These are phyloP conservation scores for Sarocladiaceae sp. DNA, from an alignment of 2,329 filamentous ascomycete species.

Conservation along the genomic window DNA sequence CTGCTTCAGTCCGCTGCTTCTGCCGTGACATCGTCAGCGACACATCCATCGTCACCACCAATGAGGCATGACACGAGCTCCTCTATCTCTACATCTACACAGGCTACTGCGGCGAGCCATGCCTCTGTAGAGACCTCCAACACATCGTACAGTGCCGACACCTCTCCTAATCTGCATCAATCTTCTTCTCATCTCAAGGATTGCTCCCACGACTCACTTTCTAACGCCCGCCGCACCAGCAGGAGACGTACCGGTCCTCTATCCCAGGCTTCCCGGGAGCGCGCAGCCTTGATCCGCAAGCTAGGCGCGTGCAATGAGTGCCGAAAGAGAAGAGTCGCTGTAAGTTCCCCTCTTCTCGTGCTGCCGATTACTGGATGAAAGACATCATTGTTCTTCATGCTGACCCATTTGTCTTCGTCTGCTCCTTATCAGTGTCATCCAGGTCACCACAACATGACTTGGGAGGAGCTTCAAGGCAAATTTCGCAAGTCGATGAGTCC, in stretches of 20 bases:
- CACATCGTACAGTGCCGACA: conserved; percentile 46
- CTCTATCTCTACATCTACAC: conserved; percentile 48
- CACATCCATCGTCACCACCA: conserved; percentile 24
- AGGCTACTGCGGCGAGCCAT: conserved; percentile 37
- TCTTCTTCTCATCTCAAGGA: conserved; percentile 51
- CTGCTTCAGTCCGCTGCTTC: conserved; percentile 13
- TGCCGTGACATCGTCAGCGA: conserved; percentile 10
- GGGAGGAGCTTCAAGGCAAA: conserved; percentile 51
- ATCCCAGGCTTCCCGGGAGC: conserved; percentile 51
- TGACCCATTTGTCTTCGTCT: neutral
- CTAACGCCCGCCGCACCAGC: conserved; percentile 47
- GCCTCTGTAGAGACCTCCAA: conserved; percentile 41
- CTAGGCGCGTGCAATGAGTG: conserved; percentile 52
- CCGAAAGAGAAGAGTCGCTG: conserved; percentile 49
- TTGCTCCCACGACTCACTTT: conserved; percentile 39
- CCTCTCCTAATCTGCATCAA: conserved; percentile 43
- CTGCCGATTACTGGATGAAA: conserved; percentile 8
- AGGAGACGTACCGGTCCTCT: conserved; percentile 54
- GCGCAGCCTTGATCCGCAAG: conserved; percentile 53
- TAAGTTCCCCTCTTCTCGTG: conserved; percentile 31
- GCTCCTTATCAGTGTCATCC: conserved; percentile 46
- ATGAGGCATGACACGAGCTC: conserved; percentile 44
- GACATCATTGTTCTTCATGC: conserved; percentile 12
- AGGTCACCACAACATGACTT: conserved; percentile 54
- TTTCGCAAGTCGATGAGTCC: conserved; percentile 48